Conservation (phyloP, 2,329 filamentous ascomycete genomes). For the Pseudocercospora cruenta region DNA sequence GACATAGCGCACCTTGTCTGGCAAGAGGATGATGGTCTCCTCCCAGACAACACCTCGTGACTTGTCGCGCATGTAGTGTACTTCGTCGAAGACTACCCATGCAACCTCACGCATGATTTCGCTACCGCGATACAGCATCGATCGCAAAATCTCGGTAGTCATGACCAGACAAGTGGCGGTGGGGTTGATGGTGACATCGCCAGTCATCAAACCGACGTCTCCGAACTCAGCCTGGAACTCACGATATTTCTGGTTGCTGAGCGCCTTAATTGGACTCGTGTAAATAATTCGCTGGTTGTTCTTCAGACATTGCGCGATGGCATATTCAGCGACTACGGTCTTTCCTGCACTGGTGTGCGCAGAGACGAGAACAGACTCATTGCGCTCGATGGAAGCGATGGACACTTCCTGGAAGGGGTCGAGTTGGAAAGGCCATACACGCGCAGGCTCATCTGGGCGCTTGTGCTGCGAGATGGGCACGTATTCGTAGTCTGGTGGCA, state of each 20-base stretch:
- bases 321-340: constrained; percentile 97
- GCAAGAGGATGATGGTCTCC: constrained; percentile 95
- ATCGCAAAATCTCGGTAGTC: constrained; percentile 98
- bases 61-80: constrained; percentile 97
- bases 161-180: constrained; percentile 97
- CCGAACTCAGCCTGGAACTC: constrained; percentile 96
- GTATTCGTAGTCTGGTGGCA: constrained; percentile 76
- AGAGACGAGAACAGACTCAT: constrained; percentile 94
- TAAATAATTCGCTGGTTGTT: constrained; percentile 98
- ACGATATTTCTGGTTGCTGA: constrained; percentile 98
- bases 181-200: constrained; percentile 98
- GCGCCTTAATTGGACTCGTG: constrained; percentile 96
- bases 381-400: constrained; percentile 90
- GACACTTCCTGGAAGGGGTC: constrained; percentile 97
- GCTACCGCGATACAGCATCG: constrained; percentile 96
- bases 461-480: constrained; percentile 94
- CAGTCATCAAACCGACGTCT: constrained; percentile 97
- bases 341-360: constrained; percentile 98
- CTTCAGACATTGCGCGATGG: constrained; percentile 94
- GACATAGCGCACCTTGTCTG: constrained; percentile 98
- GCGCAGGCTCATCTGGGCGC: constrained; percentile 81
- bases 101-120: constrained; percentile 99
- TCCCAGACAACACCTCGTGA: constrained; percentile 96
- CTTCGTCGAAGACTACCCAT: constrained; percentile 98
- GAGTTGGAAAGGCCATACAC: constrained; percentile 83